Evolutionary conservation across 2,329 filamentous ascomycete species (phyloP).

Genomic region (Thielaviopsis euricoi): DNA sequence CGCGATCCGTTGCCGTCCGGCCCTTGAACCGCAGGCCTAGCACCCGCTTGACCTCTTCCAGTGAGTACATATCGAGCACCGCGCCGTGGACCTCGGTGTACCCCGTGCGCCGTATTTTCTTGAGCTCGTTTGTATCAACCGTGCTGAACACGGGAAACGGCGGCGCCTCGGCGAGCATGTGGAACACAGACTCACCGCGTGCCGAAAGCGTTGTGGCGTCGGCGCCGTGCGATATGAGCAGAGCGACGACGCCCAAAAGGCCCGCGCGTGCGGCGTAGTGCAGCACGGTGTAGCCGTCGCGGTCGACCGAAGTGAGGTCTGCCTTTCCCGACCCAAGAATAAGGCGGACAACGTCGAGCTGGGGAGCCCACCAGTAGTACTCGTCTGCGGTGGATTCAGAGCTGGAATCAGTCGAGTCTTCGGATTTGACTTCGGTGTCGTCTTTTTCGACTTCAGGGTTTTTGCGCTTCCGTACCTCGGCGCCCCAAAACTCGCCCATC

Average conservation of each 20-base stretch:
- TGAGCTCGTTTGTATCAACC: neutral
- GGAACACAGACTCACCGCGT: conserved; percentile 1
- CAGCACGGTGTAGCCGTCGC: neutral
- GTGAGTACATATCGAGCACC: neutral
- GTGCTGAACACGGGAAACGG: conserved; percentile 21
- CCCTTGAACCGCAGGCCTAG: neutral
- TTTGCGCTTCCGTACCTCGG: neutral
- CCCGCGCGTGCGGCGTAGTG: conserved; percentile 3
- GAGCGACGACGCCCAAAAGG: neutral
- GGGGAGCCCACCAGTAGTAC: conserved; percentile 1
- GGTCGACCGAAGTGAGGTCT: neutral
- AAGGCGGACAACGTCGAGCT: neutral
- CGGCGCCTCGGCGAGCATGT: conserved; percentile 23
- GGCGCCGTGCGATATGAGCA: conserved; percentile 1
- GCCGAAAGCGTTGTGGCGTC: neutral
- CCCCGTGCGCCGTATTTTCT: neutral
- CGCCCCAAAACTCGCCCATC: conserved; percentile 5
- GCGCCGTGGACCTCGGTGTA: neutral
- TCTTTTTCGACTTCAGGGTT: neutral
- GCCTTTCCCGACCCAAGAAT: neutral
- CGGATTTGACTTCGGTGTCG: neutral
- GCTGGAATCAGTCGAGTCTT: too few species aligned
- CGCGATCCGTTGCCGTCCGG: neutral
- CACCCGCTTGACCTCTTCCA: neutral
- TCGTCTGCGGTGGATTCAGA: neutral